phyloP scores from a whole-genome alignment of 2,329 filamentous ascomycete genomes.

The Cladobotryum protrusum region DNA sequence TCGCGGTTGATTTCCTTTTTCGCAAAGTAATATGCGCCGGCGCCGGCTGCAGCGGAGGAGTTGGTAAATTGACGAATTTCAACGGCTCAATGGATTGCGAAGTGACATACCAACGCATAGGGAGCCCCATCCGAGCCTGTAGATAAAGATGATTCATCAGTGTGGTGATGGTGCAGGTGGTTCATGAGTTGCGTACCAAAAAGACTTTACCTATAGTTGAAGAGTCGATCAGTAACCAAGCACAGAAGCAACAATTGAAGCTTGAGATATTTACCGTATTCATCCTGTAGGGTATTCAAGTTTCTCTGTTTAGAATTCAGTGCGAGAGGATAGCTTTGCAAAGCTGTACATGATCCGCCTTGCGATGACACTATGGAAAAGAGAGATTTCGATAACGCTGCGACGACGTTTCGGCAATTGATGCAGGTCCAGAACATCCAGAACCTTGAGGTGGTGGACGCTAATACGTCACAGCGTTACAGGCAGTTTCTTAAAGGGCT shows the following conservation, averaged over 20 bases:
- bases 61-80: background rate
- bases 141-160: conserved; percentile 3
- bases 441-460: background rate
- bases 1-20: conserved; percentile 93
- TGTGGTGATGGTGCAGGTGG: background rate
- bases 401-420: background rate
- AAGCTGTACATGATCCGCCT: too few species aligned
- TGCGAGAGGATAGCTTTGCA: background rate
- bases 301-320: background rate
- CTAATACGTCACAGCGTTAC: background rate
- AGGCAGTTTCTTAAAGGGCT: background rate
- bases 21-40: conserved; percentile 89
- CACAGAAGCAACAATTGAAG: background rate
- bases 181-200: conserved; percentile 46
- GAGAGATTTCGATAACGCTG: background rate
- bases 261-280: conserved; percentile 9
- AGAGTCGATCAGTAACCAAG: too few species aligned
- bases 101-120: conserved; percentile 67
- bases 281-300: conserved; percentile 2
- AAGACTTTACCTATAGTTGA: conserved; percentile 50
- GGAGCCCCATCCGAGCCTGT: conserved; percentile 84
- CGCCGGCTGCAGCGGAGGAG: conserved; percentile 57
- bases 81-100: background rate
- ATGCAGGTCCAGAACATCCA: background rate
- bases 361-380: background rate